A percentile compares a stretch with the other conserved stretches of the same genome.
phyloP scores from a whole-genome alignment of 768 basidiomycete genomes.

The Hortiboletus campestris region DNA sequence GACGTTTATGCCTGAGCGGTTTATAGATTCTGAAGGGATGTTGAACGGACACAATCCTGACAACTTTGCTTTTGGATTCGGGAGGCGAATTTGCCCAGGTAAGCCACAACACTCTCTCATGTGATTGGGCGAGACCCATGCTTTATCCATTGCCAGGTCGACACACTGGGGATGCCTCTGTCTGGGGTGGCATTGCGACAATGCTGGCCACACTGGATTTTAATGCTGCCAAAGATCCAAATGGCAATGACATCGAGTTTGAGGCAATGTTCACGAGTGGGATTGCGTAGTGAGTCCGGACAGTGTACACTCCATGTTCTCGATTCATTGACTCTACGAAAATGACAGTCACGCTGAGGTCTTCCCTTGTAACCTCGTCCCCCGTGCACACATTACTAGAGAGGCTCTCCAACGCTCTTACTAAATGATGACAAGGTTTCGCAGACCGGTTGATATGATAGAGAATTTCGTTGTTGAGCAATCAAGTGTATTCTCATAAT shows the following conservation, averaged over 20 bases:
- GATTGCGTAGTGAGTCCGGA: background rate
- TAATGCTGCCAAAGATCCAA: background rate
- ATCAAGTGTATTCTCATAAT: no score
- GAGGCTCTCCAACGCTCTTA: background rate
- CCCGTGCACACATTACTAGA: background rate
- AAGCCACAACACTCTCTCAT: background rate
- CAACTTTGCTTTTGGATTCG: background rate
- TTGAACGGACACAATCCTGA: background rate
- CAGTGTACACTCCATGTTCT: no score
- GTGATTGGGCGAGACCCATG: background rate
- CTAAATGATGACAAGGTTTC: no score
- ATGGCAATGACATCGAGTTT: constrained; percentile 4
- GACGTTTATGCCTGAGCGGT: background rate
- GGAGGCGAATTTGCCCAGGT: background rate
- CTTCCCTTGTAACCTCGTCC: background rate
- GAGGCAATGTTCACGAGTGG: background rate
- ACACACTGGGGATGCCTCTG: background rate
- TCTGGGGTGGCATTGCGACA: background rate
- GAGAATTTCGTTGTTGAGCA: no score
- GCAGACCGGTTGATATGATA: no score
- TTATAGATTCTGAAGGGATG: background rate
- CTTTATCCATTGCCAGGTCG: background rate
- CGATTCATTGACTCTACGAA: no score
- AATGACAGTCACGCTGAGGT: background rate
- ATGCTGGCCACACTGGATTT: background rate